Conservation (phyloP, 805 yeast species). For the Yarrowia keelungensis region DNA sequence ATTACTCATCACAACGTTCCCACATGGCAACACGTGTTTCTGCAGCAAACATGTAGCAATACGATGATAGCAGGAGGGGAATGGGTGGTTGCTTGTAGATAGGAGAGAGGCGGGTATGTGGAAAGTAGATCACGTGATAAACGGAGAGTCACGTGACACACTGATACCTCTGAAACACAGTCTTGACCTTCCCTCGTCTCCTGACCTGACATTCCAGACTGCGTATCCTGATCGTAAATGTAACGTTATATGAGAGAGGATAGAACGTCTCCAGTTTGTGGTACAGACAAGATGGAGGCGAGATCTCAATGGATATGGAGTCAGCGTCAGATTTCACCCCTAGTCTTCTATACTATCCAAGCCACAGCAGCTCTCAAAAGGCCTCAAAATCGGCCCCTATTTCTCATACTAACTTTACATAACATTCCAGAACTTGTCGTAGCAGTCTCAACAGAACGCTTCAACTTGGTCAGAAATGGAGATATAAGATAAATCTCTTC, state of each 20-base stretch:
- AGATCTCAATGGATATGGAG: not conserved
- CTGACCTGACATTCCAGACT: not conserved
- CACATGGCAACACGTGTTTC: slow-evolving; percentile 1
- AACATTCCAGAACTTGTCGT: too few relatives aligned
- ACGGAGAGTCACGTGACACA: not conserved
- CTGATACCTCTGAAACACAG: too few relatives aligned
- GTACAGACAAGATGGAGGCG: not conserved
- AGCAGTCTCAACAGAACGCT: too few relatives aligned
- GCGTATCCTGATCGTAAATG: too few relatives aligned
- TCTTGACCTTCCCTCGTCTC: too few relatives aligned
- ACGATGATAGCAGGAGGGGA: not conserved
- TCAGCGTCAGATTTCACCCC: not conserved
- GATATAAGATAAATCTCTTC: too few relatives aligned
- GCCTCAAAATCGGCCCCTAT: not conserved
- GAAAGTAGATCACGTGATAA: not conserved
- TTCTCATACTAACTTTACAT: too few relatives aligned
- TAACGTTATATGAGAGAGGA: too few relatives aligned
- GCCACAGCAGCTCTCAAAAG: not conserved
- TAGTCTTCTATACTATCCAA: not conserved
- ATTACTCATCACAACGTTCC: not conserved
- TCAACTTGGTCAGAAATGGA: too few relatives aligned
- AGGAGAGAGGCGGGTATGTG: too few relatives aligned
- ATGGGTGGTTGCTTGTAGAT: too few relatives aligned
- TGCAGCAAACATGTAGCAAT: slow-evolving; percentile 16
- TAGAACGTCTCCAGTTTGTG: not conserved